Conservation (phyloP, 805 yeast species). For the Tanozyma kutaoensis region DNA sequence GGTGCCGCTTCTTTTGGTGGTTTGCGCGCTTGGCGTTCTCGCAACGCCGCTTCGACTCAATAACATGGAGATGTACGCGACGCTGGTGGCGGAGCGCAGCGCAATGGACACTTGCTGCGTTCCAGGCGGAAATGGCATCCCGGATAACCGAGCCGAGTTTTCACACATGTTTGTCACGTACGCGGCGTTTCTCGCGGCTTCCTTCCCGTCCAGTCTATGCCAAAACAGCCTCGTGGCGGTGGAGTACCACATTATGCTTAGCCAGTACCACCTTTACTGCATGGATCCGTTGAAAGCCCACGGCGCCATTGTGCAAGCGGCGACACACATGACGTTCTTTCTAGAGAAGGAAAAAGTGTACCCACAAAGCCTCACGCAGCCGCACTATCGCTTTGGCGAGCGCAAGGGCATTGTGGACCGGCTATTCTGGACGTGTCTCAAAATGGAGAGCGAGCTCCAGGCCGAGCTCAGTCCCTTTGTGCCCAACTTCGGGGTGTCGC, state of each 20-base stretch:
- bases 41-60: slow-evolving; percentile 18
- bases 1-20: slow-evolving; percentile 13
- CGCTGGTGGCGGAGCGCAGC: slow-evolving; percentile 15
- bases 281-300: slow-evolving; percentile 15
- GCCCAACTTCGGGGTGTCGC: slow-evolving; percentile 17
- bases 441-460: slow-evolving; percentile 22
- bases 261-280: slow-evolving; percentile 14
- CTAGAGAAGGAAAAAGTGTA: slow-evolving; percentile 7
- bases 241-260: slow-evolving; percentile 10
- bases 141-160: slow-evolving; percentile 9
- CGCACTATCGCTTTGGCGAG: not conserved
- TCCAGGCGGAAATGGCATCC: slow-evolving; percentile 6
- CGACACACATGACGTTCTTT: slow-evolving; percentile 17
- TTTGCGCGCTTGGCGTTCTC: slow-evolving; percentile 20
- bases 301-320: slow-evolving; percentile 11
- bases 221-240: slow-evolving; percentile 8
- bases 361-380: not conserved
- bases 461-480: slow-evolving; percentile 21
- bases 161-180: slow-evolving; percentile 11
- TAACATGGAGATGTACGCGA: slow-evolving; percentile 14
- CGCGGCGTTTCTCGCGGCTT: slow-evolving; percentile 11
- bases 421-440: slow-evolving; percentile 22
- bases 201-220: too few relatives aligned
- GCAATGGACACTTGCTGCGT: not conserved
- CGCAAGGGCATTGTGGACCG: slow-evolving; percentile 9